A percentile compares a stretch with the other conserved stretches of the same genome.
These are phyloP conservation scores for Thermomucor indicae-seudaticae DNA, from an alignment of 371 early-diverging fungal genomes.

Conservation along the genomic window DNA sequence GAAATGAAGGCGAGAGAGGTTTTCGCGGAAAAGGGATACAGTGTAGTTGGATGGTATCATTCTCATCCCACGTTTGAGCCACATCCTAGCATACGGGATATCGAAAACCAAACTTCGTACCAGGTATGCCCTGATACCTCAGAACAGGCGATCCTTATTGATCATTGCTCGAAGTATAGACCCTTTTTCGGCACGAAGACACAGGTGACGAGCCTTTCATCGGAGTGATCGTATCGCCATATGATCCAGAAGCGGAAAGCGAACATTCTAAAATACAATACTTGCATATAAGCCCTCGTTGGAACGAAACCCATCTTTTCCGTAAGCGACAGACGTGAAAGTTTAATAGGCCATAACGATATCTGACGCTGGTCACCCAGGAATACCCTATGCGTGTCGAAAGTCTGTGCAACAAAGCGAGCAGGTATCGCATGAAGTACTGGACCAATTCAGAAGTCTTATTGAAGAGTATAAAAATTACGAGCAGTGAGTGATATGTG, in stretches of 20 bases:
- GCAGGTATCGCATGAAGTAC: constrained; percentile 39
- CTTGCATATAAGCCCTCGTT: constrained; percentile 44
- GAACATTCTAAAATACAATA: constrained; percentile 59
- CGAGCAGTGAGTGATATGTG: constrained; percentile 45
- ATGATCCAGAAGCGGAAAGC: constrained; percentile 48
- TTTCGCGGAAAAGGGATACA: constrained; percentile 62
- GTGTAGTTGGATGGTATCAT: constrained; percentile 92
- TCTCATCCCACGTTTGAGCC: constrained; percentile 87
- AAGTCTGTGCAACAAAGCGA: constrained; percentile 38
- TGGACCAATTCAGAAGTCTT: constrained; percentile 40
- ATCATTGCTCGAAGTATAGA: constrained; percentile 36
- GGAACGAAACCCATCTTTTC: constrained; percentile 39
- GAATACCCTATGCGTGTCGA: constrained; percentile 50
- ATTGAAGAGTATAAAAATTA: constrained; percentile 52
- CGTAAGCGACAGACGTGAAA: constrained; percentile 28
- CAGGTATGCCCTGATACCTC: constrained; percentile 38
- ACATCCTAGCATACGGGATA: constrained; percentile 77
- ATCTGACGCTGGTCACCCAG: constrained; percentile 9
- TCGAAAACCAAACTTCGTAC: constrained; percentile 80
- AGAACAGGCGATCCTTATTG: background rate
- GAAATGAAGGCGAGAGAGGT: constrained; percentile 72
- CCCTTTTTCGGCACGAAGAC: constrained; percentile 55
- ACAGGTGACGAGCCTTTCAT: constrained; percentile 79
- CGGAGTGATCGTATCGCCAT: constrained; percentile 78
- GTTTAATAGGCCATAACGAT: background rate